Evolutionary conservation across 2,329 filamentous ascomycete genomes (phyloP).

Genomic region (Oidium heveae): DNA sequence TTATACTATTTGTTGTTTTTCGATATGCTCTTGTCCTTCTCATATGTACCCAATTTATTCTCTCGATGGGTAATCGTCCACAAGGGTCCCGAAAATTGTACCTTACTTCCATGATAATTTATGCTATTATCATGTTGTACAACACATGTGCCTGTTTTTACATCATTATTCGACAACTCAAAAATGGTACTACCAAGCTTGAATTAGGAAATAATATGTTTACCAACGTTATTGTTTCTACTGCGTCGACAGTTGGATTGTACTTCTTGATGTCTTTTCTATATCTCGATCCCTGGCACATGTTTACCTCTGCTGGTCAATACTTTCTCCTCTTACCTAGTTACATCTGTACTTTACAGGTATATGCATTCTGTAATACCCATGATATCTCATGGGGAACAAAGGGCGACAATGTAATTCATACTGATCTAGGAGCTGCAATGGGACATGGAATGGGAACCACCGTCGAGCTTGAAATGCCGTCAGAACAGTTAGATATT

Average conservation of each 20-base stretch:
- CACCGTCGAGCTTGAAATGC: conserved; percentile 71
- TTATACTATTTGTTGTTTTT: conserved; percentile 67
- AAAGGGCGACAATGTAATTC: conserved; percentile 88
- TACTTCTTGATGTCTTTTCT: conserved; percentile 79
- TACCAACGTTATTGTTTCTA: conserved; percentile 77
- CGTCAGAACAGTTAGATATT: conserved; percentile 77
- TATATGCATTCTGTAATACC: conserved; percentile 96
- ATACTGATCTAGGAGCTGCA: conserved; percentile 67
- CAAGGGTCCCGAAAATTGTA: conserved; percentile 86
- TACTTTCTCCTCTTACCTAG: conserved; percentile 87
- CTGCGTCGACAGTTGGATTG: conserved; percentile 76
- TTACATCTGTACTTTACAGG: conserved; percentile 95
- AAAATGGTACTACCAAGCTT: conserved; percentile 57
- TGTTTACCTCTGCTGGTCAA: conserved; percentile 87
- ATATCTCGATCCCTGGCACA: conserved; percentile 98
- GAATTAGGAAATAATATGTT: conserved; percentile 66
- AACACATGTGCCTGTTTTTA: conserved; percentile 83
- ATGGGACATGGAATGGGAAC: conserved; percentile 82
- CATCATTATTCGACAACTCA: conserved; percentile 72
- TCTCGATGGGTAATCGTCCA: conserved; percentile 82
- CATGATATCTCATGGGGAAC: conserved; percentile 97
- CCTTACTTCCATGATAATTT: conserved; percentile 91
- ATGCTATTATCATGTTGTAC: conserved; percentile 88
- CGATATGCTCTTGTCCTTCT: conserved; percentile 90
- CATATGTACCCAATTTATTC: conserved; percentile 79